Percentiles rank a stretch among this genome's conserved stretches.
These are phyloP conservation scores for Hibiscus syriacus DNA, from an alignment of 345 rosid species.

Conservation along the genomic window DNA sequence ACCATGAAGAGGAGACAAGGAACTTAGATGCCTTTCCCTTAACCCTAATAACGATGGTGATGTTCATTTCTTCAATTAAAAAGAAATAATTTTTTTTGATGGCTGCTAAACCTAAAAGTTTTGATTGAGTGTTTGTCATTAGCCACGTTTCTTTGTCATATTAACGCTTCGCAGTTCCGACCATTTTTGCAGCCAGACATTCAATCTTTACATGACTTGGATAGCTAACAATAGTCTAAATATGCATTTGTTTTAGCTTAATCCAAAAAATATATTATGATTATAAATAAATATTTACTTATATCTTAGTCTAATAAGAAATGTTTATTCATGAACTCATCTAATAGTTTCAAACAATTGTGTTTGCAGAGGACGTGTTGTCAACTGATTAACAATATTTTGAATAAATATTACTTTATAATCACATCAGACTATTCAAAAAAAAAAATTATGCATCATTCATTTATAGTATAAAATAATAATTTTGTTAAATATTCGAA, in stretches of 20 bases:
- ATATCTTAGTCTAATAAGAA: too few species aligned
- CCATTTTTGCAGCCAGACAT: constrained; percentile 7
- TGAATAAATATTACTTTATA: too few species aligned
- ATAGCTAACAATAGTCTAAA: background rate
- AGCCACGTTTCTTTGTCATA: constrained; percentile 11
- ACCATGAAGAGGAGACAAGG: background rate
- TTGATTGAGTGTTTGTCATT: constrained; percentile 9
- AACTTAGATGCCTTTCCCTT: background rate
- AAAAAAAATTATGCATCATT: too few species aligned
- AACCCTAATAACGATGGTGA: background rate
- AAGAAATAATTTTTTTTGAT: constrained; percentile 9
- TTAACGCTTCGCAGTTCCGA: background rate
- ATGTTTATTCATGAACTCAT: too few species aligned
- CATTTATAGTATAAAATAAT: background rate
- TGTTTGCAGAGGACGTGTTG: too few species aligned
- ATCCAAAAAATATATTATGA: background rate
- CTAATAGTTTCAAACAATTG: too few species aligned
- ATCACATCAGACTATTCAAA: too few species aligned
- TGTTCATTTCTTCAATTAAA: constrained; percentile 5
- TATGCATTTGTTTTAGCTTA: background rate
- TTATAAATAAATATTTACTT: too few species aligned
- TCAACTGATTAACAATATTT: too few species aligned
- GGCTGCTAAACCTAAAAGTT: constrained; percentile 7
- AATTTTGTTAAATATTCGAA: too few species aligned
- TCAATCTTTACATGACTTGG: constrained; percentile 17